Conservation (phyloP, 2,329 filamentous ascomycete species). For the Didymella pomorum region DNA sequence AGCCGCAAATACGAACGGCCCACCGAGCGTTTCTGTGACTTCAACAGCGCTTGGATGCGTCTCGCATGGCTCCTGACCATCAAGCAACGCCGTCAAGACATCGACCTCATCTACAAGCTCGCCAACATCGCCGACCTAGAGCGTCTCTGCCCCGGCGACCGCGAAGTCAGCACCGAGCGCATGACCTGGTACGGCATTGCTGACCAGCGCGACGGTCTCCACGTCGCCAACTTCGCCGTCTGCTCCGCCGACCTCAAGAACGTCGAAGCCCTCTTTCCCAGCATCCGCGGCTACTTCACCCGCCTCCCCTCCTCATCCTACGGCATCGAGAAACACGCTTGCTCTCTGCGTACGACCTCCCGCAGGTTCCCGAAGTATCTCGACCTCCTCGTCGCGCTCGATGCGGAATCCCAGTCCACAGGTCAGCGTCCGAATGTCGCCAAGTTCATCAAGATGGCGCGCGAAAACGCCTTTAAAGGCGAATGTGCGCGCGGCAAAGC, state of each 20-base stretch:
- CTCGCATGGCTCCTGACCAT: constrained; percentile 83
- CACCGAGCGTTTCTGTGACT: constrained; percentile 74
- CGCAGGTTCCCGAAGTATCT: constrained; percentile 65
- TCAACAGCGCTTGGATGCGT: constrained; percentile 82
- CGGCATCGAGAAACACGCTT: constrained; percentile 58
- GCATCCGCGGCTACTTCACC: constrained; percentile 71
- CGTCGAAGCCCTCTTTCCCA: constrained; percentile 76
- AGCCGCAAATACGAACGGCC: constrained; percentile 66
- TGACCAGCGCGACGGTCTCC: constrained; percentile 70
- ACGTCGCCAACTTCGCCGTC: constrained; percentile 75
- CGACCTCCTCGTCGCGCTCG: constrained; percentile 63
- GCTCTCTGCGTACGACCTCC: constrained; percentile 72
- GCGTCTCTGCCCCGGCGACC: constrained; percentile 66
- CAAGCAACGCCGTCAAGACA: constrained; percentile 71
- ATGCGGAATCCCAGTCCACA: constrained; percentile 52
- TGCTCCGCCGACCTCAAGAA: constrained; percentile 78
- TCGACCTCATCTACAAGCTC: constrained; percentile 74
- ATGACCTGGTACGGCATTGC: constrained; percentile 79
- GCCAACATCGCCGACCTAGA: constrained; percentile 67
- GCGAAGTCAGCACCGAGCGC: constrained; percentile 55
- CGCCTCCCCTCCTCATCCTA: constrained; percentile 36
- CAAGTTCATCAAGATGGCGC: constrained; percentile 70
- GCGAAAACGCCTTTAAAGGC: constrained; percentile 50
- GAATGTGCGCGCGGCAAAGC: constrained; percentile 73
- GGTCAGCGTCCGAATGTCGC: constrained; percentile 61